These are phyloP conservation scores for Cucurbita ficifolia DNA, from an alignment of 306 rosid species.

Conservation along the genomic window DNA sequence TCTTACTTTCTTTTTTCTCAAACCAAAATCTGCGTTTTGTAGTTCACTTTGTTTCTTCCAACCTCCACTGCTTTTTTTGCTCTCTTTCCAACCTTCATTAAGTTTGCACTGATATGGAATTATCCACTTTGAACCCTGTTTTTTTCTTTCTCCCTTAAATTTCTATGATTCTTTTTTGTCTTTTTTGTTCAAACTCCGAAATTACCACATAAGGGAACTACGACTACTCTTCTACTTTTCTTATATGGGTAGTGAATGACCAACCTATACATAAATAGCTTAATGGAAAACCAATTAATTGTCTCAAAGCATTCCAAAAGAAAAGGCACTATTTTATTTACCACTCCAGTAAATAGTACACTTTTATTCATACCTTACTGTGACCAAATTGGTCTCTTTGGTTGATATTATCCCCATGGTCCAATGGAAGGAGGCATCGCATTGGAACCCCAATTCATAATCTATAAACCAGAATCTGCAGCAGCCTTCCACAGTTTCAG, in stretches of 20 bases:
- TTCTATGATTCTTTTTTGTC: too few species aligned
- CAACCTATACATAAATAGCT: not conserved
- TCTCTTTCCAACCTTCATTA: too few species aligned
- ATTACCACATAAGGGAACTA: too few species aligned
- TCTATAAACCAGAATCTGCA: not conserved
- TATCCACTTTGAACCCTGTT: too few species aligned
- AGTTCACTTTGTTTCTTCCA: not conserved
- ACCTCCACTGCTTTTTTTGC: too few species aligned
- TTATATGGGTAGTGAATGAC: too few species aligned
- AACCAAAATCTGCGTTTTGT: not conserved
- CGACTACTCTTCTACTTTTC: too few species aligned
- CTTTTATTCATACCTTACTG: not conserved
- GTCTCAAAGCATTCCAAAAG: not conserved
- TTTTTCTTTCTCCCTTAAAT: too few species aligned
- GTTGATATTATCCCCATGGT: not conserved
- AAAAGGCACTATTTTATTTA: not conserved
- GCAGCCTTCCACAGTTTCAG: conserved; percentile 9
- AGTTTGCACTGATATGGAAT: too few species aligned
- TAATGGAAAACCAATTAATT: not conserved
- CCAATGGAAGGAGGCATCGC: not conserved
- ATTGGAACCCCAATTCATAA: not conserved
- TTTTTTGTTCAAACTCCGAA: too few species aligned
- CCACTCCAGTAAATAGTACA: not conserved
- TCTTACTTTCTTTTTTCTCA: not conserved
- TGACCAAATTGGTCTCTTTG: not conserved